Evolutionary conservation across 228 moss, liverwort and hornwort species (phyloP).

Genomic region (Sphagnum fallax): DNA sequence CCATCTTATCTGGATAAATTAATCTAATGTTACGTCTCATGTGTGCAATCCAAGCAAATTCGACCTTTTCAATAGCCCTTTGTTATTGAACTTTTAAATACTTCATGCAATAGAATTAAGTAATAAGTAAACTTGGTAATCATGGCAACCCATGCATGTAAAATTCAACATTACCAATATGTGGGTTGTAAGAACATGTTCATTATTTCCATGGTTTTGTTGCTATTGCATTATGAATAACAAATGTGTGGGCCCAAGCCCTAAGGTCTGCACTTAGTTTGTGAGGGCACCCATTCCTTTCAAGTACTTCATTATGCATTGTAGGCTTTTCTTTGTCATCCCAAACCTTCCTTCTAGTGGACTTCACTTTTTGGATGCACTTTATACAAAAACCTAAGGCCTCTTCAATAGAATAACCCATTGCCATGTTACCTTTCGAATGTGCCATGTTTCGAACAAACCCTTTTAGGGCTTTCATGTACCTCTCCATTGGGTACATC

Average conservation of each 20-base stretch:
- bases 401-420: background rate
- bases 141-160: background rate
- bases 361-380: background rate
- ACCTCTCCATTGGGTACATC: background rate
- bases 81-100: too few relatives aligned
- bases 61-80: too few relatives aligned
- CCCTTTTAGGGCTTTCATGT: background rate
- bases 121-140: background rate
- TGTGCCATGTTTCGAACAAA: background rate
- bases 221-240: background rate
- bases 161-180: background rate
- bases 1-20: too few relatives aligned
- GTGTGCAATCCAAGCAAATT: too few relatives aligned
- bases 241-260: background rate
- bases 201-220: background rate
- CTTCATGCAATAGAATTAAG: too few relatives aligned
- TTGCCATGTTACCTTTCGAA: background rate
- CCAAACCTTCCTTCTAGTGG: background rate
- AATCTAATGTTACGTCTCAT: too few relatives aligned
- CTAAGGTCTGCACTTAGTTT: background rate
- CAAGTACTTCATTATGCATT: background rate
- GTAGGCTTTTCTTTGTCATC: background rate
- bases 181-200: background rate
- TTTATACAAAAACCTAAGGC: background rate
- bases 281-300: background rate